Percentiles rank a stretch among this genome's conserved stretches.
These are phyloP conservation scores for Eutrema yunnanense DNA, from an alignment of 345 rosid species.

Conservation along the genomic window DNA sequence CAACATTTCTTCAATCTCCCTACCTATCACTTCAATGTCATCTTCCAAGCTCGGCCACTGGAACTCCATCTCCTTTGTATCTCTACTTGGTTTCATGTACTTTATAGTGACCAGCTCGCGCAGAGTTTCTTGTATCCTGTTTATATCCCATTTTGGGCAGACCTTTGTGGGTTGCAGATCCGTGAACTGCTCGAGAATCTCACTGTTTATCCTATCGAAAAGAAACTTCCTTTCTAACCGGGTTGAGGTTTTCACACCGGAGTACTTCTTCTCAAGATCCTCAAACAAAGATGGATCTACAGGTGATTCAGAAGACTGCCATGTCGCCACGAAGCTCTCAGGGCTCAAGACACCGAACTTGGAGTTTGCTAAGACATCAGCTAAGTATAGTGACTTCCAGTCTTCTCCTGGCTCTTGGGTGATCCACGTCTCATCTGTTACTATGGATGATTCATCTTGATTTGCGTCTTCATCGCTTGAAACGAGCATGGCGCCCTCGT, in stretches of 20 bases:
- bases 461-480: constrained; percentile 59
- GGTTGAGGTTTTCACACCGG: constrained; percentile 26
- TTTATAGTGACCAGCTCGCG: constrained; percentile 25
- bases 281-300: constrained; percentile 48
- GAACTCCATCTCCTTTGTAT: constrained; percentile 29
- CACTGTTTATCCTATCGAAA: constrained; percentile 50
- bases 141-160: constrained; percentile 33
- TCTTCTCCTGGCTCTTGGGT: constrained; percentile 28
- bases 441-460: constrained; percentile 22
- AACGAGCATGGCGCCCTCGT: constrained; percentile 50
- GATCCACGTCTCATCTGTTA: constrained; percentile 26
- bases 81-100: constrained; percentile 30
- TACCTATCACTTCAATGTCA: constrained; percentile 47
- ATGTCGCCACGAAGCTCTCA: constrained; percentile 42
- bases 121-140: constrained; percentile 36
- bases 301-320: constrained; percentile 29
- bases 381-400: constrained; percentile 43
- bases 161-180: constrained; percentile 21
- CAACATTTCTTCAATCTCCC: constrained; percentile 52
- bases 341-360: constrained; percentile 41
- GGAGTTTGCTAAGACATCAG: constrained; percentile 40
- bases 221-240: constrained; percentile 55
- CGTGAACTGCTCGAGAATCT: constrained; percentile 38
- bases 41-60: constrained; percentile 46
- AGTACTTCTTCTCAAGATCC: constrained; percentile 59